Conservation (phyloP, 805 yeast genomes). For the Saccharomycopsis selenospora region DNA sequence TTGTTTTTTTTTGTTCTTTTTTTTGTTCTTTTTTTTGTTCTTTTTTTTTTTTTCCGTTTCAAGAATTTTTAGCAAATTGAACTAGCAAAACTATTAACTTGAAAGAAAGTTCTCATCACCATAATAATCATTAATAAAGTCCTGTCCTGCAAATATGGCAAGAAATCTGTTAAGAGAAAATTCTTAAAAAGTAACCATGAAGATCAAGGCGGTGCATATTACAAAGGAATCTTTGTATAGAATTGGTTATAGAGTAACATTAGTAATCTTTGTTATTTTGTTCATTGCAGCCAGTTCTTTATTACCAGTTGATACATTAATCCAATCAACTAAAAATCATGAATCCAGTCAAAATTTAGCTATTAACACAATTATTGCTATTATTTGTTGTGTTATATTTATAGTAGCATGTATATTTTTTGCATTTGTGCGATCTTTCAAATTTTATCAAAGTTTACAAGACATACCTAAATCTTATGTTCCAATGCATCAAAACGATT, state of each 20-base stretch:
- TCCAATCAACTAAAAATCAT: slow-evolving; percentile 17
- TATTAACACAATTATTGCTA: slow-evolving; percentile 15
- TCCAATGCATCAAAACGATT: slow-evolving; percentile 18
- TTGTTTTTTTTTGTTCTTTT: not conserved
- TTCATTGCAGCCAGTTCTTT: slow-evolving; percentile 14
- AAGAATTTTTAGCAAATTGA: no score
- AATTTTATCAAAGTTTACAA: slow-evolving; percentile 9
- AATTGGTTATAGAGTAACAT: slow-evolving; percentile 3
- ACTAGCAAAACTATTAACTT: no score
- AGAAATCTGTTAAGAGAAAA: no score
- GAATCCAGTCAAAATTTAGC: slow-evolving; percentile 16
- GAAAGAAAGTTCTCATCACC: no score
- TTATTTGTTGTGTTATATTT: slow-evolving; percentile 17
- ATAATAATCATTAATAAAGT: no score
- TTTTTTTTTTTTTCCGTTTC: not conserved
- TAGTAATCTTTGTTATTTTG: slow-evolving; percentile 11
- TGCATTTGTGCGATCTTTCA: slow-evolving; percentile 13
- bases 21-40: not conserved
- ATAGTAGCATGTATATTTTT: slow-evolving; percentile 9
- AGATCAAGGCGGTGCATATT: no score
- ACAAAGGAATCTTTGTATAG: not conserved
- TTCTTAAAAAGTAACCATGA: no score
- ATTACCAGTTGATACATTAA: slow-evolving; percentile 19
- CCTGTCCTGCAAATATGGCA: no score
- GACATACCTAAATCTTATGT: slow-evolving; percentile 19